These are phyloP conservation scores for Mycena filopes DNA, from an alignment of 768 basidiomycete species.

Conservation along the genomic window DNA sequence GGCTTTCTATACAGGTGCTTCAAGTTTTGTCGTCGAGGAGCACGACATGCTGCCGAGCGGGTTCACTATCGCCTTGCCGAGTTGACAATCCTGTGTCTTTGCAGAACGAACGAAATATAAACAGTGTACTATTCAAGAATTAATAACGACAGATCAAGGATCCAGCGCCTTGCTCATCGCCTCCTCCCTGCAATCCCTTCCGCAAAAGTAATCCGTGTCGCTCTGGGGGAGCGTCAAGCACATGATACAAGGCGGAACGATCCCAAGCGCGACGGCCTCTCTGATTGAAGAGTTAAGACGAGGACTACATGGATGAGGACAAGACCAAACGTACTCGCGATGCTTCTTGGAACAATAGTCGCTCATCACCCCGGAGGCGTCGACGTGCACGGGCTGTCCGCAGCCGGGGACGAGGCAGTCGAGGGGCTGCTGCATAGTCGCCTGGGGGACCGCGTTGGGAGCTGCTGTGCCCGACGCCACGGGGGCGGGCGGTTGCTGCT, in stretches of 20 bases:
- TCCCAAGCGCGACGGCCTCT: constrained; percentile 65
- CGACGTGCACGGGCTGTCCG: constrained; percentile 64
- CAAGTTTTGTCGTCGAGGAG: constrained; percentile 33
- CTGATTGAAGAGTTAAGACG: constrained; percentile 41
- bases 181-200: constrained; percentile 65
- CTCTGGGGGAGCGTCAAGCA: constrained; percentile 70
- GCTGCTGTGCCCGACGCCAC: constrained; percentile 40
- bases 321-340: constrained; percentile 62
- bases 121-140: background rate
- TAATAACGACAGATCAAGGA: background rate
- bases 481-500: constrained; percentile 22
- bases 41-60: constrained; percentile 28
- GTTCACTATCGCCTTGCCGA: constrained; percentile 20
- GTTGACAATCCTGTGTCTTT: background rate
- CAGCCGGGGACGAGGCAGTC: constrained; percentile 68
- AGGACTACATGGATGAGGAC: background rate
- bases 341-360: constrained; percentile 71
- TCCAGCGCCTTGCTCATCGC: constrained; percentile 60
- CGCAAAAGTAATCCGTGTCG: constrained; percentile 71
- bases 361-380: constrained; percentile 60
- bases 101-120: constrained; percentile 1
- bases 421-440: constrained; percentile 46
- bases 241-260: constrained; percentile 70
- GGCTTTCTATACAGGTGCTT: constrained; percentile 45
- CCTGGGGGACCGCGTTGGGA: constrained; percentile 49